phyloP scores from a whole-genome alignment of 768 basidiomycete genomes.

The Rhizopogon roseolus region DNA sequence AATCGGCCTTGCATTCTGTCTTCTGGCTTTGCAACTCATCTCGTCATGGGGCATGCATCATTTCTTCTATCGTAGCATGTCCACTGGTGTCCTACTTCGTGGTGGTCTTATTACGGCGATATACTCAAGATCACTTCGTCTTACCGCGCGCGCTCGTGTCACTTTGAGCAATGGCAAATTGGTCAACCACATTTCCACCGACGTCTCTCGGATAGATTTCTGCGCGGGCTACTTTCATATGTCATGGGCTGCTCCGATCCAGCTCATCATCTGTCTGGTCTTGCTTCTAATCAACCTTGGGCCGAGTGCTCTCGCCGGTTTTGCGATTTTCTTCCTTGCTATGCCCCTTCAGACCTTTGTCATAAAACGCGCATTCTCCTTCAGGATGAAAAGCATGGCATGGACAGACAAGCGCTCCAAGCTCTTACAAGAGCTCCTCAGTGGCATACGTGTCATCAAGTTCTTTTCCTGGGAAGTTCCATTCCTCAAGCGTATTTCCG shows the following conservation, averaged over 20 bases:
- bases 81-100: constrained; percentile 75
- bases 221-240: constrained; percentile 78
- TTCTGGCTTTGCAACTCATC: constrained; percentile 65
- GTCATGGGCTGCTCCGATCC: constrained; percentile 73
- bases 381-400: constrained; percentile 70
- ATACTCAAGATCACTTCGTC: constrained; percentile 69
- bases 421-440: constrained; percentile 82
- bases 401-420: constrained; percentile 93
- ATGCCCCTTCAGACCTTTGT: constrained; percentile 69
- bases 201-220: constrained; percentile 90
- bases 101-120: constrained; percentile 86
- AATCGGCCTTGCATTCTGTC: constrained; percentile 61
- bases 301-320: constrained; percentile 48
- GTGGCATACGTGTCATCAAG: constrained; percentile 91
- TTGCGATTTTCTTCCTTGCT: constrained; percentile 60
- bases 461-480: constrained; percentile 87
- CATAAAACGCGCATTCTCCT: constrained; percentile 58
- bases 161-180: constrained; percentile 84
- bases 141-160: constrained; percentile 76
- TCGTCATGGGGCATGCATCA: constrained; percentile 49
- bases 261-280: constrained; percentile 71
- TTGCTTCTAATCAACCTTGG: constrained; percentile 75
- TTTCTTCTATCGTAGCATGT: constrained; percentile 50
- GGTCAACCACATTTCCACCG: constrained; percentile 91
- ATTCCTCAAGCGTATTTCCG: constrained; percentile 68